These are phyloP conservation scores for Nicotiana noctiflora DNA, from an alignment of 257 asterid species.

Conservation along the genomic window DNA sequence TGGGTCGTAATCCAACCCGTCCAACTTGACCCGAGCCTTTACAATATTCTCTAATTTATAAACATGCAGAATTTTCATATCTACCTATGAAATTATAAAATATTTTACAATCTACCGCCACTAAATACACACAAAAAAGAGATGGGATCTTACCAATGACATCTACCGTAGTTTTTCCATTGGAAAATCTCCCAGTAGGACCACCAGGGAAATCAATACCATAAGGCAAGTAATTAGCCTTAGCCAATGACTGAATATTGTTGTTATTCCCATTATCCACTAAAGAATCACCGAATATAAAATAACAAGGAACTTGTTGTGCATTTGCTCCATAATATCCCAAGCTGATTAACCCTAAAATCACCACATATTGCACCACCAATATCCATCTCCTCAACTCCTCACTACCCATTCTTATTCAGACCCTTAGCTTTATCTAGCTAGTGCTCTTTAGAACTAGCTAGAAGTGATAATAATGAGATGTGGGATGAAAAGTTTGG, in stretches of 20 bases:
- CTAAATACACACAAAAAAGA: no score
- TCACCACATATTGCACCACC: slow-evolving; percentile 3
- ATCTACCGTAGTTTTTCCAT: slow-evolving; percentile 26
- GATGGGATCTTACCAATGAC: slow-evolving; percentile 14
- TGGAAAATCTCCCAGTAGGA: slow-evolving; percentile 30
- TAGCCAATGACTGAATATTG: slow-evolving; percentile 14
- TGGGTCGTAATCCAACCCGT: no score
- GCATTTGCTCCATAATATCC: slow-evolving; percentile 1
- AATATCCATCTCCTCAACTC: not conserved
- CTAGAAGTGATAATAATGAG: not conserved
- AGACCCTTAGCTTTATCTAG: not conserved
- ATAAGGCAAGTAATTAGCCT: slow-evolving; percentile 28
- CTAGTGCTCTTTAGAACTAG: not conserved
- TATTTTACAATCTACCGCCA: no score
- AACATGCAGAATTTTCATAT: no score
- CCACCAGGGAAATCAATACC: slow-evolving; percentile 31
- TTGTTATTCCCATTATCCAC: slow-evolving; percentile 35
- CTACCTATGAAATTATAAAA: no score
- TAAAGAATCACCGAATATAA: slow-evolving; percentile 31
- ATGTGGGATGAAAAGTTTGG: not conserved
- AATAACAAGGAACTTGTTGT: slow-evolving; percentile 24
- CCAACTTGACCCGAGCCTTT: no score
- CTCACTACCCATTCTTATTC: not conserved
- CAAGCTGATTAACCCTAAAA: not conserved
- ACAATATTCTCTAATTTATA: no score